phyloP scores from a whole-genome alignment of 495 filamentous ascomycete species.

The Aspergillus diversus region DNA sequence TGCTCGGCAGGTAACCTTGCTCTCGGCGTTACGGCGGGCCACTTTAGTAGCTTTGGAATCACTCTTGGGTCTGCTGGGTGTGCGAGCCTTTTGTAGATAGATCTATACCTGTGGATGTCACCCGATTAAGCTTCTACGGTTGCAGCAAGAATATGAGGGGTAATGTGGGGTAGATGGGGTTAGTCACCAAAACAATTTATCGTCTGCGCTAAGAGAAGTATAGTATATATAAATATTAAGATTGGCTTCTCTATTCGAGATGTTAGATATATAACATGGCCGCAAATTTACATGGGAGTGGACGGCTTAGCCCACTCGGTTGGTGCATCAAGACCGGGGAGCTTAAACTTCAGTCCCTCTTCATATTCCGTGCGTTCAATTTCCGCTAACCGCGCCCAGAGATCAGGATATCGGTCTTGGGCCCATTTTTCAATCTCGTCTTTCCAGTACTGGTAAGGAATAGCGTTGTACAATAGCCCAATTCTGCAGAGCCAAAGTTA shows the following conservation, averaged over 20 bases:
- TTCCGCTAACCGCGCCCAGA: constrained; percentile 63
- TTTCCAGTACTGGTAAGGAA: constrained; percentile 61
- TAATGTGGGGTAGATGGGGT: too few species aligned
- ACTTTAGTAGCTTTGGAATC: constrained; percentile 38
- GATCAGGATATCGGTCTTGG: constrained; percentile 61
- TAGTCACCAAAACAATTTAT: too few species aligned
- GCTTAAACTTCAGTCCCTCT: constrained; percentile 40
- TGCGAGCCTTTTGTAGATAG: constrained; percentile 5
- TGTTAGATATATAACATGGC: not conserved
- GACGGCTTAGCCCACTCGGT: not conserved
- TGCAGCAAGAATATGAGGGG: too few species aligned
- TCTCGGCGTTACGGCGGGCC: constrained; percentile 32
- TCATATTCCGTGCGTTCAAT: constrained; percentile 41
- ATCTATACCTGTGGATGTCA: not conserved
- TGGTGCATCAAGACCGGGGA: constrained; percentile 13
- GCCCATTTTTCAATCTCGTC: constrained; percentile 74
- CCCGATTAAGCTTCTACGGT: too few species aligned
- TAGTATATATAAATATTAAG: too few species aligned
- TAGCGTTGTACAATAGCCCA: constrained; percentile 73
- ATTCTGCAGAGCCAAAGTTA: constrained; percentile 52
- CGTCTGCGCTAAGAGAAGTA: too few species aligned
- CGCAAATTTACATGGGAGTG: not conserved
- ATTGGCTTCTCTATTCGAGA: not conserved
- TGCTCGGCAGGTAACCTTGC: constrained; percentile 42
- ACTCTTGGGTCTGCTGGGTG: constrained; percentile 33